Percentiles rank a stretch among this genome's conserved stretches.
These are phyloP conservation scores for Talaromyces islandicus DNA, from an alignment of 2,329 filamentous ascomycete genomes.

Conservation along the genomic window DNA sequence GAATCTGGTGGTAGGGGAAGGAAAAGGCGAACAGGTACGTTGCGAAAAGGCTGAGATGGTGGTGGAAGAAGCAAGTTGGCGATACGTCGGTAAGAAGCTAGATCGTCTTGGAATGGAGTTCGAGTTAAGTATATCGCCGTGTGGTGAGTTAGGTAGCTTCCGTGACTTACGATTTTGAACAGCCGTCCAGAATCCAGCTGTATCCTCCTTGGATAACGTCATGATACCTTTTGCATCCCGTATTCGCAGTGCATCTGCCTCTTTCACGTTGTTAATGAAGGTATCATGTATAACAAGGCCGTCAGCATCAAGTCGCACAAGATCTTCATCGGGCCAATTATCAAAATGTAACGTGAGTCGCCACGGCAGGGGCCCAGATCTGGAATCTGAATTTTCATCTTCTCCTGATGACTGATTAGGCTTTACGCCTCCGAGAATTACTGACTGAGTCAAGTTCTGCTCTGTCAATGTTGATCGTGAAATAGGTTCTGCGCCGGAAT, in stretches of 20 bases:
- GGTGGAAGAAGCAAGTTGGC: slow-evolving; percentile 69
- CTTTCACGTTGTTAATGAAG: slow-evolving; percentile 65
- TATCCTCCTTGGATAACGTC: slow-evolving; percentile 78
- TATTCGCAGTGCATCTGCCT: slow-evolving; percentile 82
- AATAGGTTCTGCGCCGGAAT: slow-evolving; percentile 50
- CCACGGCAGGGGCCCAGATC: slow-evolving; percentile 50
- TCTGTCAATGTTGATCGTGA: slow-evolving; percentile 20
- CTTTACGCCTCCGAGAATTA: slow-evolving; percentile 4
- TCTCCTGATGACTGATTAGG: background rate
- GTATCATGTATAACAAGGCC: slow-evolving; percentile 56
- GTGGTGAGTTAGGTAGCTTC: background rate
- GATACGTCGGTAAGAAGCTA: slow-evolving; percentile 64
- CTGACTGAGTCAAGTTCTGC: slow-evolving; percentile 13
- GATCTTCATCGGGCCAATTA: slow-evolving; percentile 52
- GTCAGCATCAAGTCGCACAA: slow-evolving; percentile 51
- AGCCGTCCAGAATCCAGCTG: slow-evolving; percentile 73
- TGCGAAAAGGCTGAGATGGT: slow-evolving; percentile 62
- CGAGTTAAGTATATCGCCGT: background rate
- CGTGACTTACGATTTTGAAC: slow-evolving; percentile 61
- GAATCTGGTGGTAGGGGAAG: slow-evolving; percentile 61
- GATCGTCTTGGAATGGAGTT: slow-evolving; percentile 54
- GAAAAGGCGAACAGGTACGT: slow-evolving; percentile 85
- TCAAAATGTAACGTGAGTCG: slow-evolving; percentile 57
- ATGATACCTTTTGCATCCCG: slow-evolving; percentile 87
- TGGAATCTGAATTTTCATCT: slow-evolving; percentile 12